Conservation (phyloP, 805 yeast genomes). For the Barnettozyma sp. region DNA sequence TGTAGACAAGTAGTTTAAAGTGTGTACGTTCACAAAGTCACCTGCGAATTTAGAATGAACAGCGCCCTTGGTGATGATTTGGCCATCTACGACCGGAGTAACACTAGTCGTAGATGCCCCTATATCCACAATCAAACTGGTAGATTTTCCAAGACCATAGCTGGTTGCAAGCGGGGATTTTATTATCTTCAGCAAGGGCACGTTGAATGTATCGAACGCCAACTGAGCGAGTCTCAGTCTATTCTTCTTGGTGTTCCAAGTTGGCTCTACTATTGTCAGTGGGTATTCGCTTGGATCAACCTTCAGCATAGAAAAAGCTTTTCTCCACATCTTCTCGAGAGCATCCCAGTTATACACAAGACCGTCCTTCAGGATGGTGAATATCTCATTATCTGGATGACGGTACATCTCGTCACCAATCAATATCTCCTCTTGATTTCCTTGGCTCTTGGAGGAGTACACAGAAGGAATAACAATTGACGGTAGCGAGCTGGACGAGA, state of each 20-base stretch:
- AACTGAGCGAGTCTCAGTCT: constrained; percentile 54
- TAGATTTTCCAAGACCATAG: constrained; percentile 70
- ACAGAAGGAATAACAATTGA: constrained; percentile 48
- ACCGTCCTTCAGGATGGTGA: constrained; percentile 58
- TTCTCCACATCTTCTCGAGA: constrained; percentile 58
- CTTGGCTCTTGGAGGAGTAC: constrained; percentile 35
- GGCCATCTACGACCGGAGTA: constrained; percentile 74
- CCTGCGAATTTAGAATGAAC: constrained; percentile 75
- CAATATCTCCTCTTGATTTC: constrained; percentile 25
- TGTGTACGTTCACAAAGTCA: constrained; percentile 67
- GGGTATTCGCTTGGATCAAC: constrained; percentile 58
- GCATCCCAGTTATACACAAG: constrained; percentile 68
- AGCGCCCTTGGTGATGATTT: constrained; percentile 57
- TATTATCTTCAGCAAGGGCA: constrained; percentile 71
- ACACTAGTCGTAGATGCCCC: constrained; percentile 67
- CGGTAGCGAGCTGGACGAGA: constrained; percentile 60
- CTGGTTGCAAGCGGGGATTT: constrained; percentile 73
- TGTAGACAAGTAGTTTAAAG: constrained; percentile 39
- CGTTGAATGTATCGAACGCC: constrained; percentile 67
- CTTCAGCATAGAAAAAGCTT: constrained; percentile 48
- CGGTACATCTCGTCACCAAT: constrained; percentile 44
- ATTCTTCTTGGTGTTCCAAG: constrained; percentile 61
- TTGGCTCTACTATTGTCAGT: constrained; percentile 52
- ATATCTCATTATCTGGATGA: constrained; percentile 27
- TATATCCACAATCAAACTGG: constrained; percentile 74